Percentiles rank a stretch among this genome's conserved stretches.
Conservation (phyloP, 2,329 filamentous ascomycete species). For the Colletotrichum gigasporum region DNA sequence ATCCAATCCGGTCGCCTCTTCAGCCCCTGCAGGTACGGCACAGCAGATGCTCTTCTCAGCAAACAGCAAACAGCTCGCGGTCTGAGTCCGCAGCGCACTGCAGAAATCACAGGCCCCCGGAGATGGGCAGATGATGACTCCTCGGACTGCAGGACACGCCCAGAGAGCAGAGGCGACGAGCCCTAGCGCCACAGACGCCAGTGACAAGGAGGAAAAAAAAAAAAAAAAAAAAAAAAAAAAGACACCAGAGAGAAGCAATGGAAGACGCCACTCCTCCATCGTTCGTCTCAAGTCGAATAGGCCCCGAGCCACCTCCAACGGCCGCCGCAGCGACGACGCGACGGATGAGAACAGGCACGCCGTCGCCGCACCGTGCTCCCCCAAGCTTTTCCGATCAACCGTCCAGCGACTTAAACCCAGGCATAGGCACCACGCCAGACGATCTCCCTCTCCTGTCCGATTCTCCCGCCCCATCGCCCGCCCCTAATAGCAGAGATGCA, state of each 20-base stretch:
- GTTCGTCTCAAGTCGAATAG: constrained; percentile 11
- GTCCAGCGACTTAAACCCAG: too few relatives aligned
- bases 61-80: not conserved
- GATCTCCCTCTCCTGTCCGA: not conserved
- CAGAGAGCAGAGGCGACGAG: not conserved
- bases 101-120: not conserved
- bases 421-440: not conserved
- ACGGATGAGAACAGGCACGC: constrained; percentile 18
- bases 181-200: too few relatives aligned
- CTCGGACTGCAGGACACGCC: not conserved
- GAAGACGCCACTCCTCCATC: constrained; percentile 15
- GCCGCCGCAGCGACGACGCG: not conserved
- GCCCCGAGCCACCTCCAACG: constrained; percentile 2
- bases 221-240: not conserved
- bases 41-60: not conserved
- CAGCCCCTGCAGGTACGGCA: not conserved
- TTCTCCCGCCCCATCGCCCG: too few relatives aligned
- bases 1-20: not conserved
- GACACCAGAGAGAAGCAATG: constrained; percentile 23
- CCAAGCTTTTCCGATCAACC: not conserved
- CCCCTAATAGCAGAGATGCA: not conserved
- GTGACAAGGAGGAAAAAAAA: not conserved
- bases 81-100: too few relatives aligned
- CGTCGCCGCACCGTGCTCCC: constrained; percentile 15
- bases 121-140: not conserved